These are phyloP conservation scores for Tolypocladium guangdongense DNA, from an alignment of 2,329 filamentous ascomycete species.

Conservation along the genomic window DNA sequence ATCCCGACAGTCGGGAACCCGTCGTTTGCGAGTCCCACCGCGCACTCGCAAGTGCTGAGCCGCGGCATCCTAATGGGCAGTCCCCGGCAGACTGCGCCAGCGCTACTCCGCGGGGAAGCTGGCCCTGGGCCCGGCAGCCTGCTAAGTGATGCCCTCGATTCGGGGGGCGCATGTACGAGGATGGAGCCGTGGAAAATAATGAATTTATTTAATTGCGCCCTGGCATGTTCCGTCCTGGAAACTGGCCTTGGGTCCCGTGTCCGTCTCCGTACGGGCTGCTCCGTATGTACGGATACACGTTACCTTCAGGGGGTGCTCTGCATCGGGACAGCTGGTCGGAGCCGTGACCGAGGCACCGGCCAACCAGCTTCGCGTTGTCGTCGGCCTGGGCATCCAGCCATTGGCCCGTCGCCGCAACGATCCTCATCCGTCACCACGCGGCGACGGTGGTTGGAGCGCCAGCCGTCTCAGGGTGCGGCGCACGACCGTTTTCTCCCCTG, in stretches of 20 bases:
- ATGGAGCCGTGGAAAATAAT: background rate
- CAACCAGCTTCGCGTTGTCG: background rate
- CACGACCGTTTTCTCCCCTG: background rate
- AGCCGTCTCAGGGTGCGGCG: too few relatives aligned
- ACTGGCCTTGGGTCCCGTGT: background rate
- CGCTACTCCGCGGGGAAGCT: background rate
- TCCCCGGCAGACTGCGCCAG: background rate
- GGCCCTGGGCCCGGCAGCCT: background rate
- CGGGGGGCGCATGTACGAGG: too few relatives aligned
- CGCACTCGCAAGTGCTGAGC: background rate
- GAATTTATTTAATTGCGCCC: background rate
- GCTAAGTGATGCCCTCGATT: too few relatives aligned
- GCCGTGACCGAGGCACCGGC: too few relatives aligned
- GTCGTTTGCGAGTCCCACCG: background rate
- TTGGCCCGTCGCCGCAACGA: background rate
- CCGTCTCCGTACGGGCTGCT: too few relatives aligned
- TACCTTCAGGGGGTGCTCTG: too few relatives aligned
- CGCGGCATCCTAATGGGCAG: background rate
- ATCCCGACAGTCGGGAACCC: background rate
- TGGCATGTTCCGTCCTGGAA: background rate
- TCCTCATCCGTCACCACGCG: background rate
- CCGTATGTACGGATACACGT: too few relatives aligned
- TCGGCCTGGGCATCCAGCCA: background rate
- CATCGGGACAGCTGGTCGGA: background rate
- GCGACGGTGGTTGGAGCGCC: too few relatives aligned